Evolutionary conservation across 2,329 filamentous ascomycete species (phyloP).

Genomic region (Bipolaris bicolor): DNA sequence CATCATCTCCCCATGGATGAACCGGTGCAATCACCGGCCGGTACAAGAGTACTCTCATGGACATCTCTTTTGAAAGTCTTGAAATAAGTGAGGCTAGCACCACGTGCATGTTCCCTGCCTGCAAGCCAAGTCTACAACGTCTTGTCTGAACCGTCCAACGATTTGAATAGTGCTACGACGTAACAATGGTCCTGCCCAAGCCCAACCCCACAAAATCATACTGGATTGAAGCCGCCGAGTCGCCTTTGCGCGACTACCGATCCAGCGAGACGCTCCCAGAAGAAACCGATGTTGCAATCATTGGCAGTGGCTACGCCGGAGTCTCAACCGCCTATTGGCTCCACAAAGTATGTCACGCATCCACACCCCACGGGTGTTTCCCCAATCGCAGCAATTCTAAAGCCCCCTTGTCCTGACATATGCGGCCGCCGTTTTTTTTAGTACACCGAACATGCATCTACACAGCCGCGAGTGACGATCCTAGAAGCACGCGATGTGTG

Average conservation of each 20-base stretch:
- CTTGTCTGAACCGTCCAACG: background rate
- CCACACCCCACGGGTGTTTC: too few species aligned
- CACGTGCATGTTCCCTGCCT: background rate
- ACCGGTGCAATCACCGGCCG: background rate
- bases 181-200: slow-evolving; percentile 14
- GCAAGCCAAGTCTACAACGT: background rate
- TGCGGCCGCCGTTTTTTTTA: background rate
- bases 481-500: slow-evolving; percentile 21
- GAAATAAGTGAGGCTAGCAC: background rate
- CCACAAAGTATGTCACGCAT: slow-evolving; percentile 15
- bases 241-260: slow-evolving; percentile 15
- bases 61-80: background rate
- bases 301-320: slow-evolving; percentile 20
- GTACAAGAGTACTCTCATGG: background rate
- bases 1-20: too few species aligned
- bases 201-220: slow-evolving; percentile 18
- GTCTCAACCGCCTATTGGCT: slow-evolving; percentile 22
- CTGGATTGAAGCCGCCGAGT: slow-evolving; percentile 20
- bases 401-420: slow-evolving; percentile 1
- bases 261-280: slow-evolving; percentile 15
- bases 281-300: slow-evolving; percentile 21
- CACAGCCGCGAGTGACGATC: slow-evolving; percentile 17
- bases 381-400: background rate
- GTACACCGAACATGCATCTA: slow-evolving; percentile 14
- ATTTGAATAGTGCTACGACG: background rate